phyloP scores from a whole-genome alignment of 139 green algal species.

The Volvox reticuliferus region DNA sequence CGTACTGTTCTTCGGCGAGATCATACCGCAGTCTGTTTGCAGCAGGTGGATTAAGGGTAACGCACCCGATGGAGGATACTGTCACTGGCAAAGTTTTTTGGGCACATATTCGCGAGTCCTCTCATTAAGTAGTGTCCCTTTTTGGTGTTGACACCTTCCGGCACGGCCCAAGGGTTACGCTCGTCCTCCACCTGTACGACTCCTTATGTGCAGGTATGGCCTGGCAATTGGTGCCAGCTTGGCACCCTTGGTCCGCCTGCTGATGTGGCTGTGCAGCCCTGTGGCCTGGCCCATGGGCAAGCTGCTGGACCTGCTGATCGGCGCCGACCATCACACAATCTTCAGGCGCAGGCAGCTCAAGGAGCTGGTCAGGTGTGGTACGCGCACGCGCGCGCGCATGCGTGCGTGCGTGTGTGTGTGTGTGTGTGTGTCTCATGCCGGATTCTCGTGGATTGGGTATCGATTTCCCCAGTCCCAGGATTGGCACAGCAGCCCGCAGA shows the following conservation, averaged over 20 bases:
- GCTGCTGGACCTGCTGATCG: slow-evolving; percentile 87
- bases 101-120: no score
- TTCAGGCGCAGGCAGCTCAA: slow-evolving; percentile 80
- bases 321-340: slow-evolving; percentile 58
- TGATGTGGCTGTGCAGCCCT: slow-evolving; percentile 64
- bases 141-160: no score
- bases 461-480: no score
- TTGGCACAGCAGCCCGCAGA: no score
- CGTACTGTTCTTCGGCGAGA: slow-evolving; percentile 90
- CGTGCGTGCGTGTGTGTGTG: no score
- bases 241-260: slow-evolving; percentile 73
- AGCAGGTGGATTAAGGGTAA: slow-evolving; percentile 67
- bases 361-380: slow-evolving; percentile 77
- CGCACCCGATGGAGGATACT: no score
- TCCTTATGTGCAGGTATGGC: slow-evolving; percentile 65
- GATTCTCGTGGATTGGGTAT: no score
- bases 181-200: neutral
- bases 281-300: slow-evolving; percentile 73
- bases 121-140: no score
- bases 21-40: slow-evolving; percentile 89
- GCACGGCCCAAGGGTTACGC: no score
- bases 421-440: no score
- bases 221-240: slow-evolving; percentile 81
- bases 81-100: no score
- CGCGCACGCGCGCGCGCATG: no score